Evolutionary conservation across 73 alveolate species (phyloP).

Genomic region (Symbiodinium natans): DNA sequence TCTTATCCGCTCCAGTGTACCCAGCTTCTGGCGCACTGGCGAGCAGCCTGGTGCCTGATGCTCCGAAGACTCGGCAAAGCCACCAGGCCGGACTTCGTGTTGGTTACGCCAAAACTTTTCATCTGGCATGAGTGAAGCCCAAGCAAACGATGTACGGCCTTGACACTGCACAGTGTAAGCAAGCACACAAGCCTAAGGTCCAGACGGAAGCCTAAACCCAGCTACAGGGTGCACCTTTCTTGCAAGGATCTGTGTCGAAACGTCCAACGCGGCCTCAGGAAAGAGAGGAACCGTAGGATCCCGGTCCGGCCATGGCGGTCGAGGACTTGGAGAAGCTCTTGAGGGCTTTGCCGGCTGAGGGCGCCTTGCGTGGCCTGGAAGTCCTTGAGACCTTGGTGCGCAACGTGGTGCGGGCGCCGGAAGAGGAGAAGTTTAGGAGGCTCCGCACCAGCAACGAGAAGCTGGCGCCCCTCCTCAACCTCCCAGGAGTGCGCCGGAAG

Average conservation of each 20-base stretch:
- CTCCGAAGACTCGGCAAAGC: background rate
- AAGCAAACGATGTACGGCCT: no score
- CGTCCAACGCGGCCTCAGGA: no score
- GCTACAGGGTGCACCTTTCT: no score
- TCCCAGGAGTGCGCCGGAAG: background rate
- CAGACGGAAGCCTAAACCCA: no score
- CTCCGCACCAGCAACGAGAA: background rate
- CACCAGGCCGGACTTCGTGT: background rate
- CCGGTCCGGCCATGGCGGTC: no score
- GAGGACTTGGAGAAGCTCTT: no score
- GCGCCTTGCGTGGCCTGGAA: background rate
- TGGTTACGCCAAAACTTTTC: background rate
- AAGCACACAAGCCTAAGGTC: no score
- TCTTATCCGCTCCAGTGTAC: background rate
- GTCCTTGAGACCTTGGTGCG: background rate
- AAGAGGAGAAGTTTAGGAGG: background rate
- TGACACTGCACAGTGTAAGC: no score
- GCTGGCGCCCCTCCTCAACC: background rate
- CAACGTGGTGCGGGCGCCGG: background rate
- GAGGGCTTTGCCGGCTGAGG: background rate
- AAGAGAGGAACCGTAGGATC: no score
- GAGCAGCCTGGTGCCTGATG: constrained; percentile 29
- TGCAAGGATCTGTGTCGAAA: no score
- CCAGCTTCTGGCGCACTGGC: constrained; percentile 20
- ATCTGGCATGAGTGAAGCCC: no score